A percentile compares a stretch with the other conserved stretches of the same genome.
Evolutionary conservation across 179 eudicot genomes (phyloP).

Genomic region (Vitellaria paradoxa): DNA sequence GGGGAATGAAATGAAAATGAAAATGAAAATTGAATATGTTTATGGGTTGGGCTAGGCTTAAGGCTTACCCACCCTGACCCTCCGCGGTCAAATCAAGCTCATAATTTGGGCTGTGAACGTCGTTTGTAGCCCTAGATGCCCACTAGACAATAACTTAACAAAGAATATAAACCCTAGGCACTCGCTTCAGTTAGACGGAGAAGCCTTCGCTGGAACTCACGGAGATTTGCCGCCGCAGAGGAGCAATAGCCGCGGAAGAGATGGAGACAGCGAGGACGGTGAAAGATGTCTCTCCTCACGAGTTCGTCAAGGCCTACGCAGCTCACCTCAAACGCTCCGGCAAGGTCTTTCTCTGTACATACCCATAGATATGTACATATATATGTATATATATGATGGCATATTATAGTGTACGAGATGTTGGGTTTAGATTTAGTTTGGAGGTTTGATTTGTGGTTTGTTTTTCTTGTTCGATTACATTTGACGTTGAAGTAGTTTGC

Average conservation of each 20-base stretch:
- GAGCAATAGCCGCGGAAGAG: slow-evolving; percentile 3
- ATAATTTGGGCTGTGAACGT: too few species aligned
- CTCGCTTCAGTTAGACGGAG: neutral
- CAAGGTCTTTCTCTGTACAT: slow-evolving; percentile 28
- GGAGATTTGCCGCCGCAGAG: neutral
- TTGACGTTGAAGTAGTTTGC: too few species aligned
- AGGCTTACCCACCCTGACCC: too few species aligned
- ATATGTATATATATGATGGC: neutral
- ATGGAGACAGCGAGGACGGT: slow-evolving; percentile 40
- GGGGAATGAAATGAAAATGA: too few species aligned
- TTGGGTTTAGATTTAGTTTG: neutral
- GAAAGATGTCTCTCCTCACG: slow-evolving; percentile 55
- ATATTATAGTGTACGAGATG: neutral
- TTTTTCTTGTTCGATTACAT: neutral
- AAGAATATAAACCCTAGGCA: slow-evolving; percentile 1
- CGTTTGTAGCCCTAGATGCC: neutral
- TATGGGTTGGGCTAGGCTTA: too few species aligned
- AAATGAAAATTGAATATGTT: too few species aligned
- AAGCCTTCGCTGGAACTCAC: slow-evolving; percentile 9
- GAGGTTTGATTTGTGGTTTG: neutral
- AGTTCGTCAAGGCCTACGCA: slow-evolving; percentile 52
- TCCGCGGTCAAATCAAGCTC: too few species aligned
- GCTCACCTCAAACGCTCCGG: slow-evolving; percentile 65
- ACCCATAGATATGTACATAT: neutral
- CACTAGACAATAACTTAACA: neutral